Percentiles rank a stretch among this genome's conserved stretches.
phyloP scores from a whole-genome alignment of 1,284 basidiomycete genomes.

The Sphaerobolus stellatus region DNA sequence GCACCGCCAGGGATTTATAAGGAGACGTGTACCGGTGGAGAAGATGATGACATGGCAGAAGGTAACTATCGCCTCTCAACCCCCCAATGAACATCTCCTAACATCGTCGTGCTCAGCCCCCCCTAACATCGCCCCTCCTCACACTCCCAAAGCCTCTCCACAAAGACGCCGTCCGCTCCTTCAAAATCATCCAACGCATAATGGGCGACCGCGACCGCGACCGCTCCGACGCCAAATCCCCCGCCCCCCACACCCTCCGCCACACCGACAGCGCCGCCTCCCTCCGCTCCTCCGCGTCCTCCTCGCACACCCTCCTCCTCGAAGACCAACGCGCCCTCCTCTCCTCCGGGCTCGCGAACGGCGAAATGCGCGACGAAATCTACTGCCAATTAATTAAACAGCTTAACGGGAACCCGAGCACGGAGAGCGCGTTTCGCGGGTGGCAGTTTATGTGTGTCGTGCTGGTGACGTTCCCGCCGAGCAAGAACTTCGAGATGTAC shows the following conservation, averaged over 20 bases:
- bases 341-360: constrained; percentile 70
- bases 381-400: constrained; percentile 93
- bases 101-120: constrained; percentile 38
- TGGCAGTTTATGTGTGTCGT: constrained; percentile 91
- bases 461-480: constrained; percentile 85
- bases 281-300: constrained; percentile 29
- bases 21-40: constrained; percentile 73
- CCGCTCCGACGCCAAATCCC: constrained; percentile 35
- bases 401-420: constrained; percentile 75
- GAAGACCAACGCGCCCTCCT: constrained; percentile 89
- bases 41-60: constrained; percentile 92
- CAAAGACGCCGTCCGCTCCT: constrained; percentile 77
- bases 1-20: constrained; percentile 79
- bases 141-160: constrained; percentile 63
- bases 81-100: constrained; percentile 1
- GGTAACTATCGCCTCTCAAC: constrained; percentile 34
- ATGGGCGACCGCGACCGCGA: constrained; percentile 89
- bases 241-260: constrained; percentile 38
- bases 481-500: constrained; percentile 85
- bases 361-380: constrained; percentile 87
- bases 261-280: constrained; percentile 39
- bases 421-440: constrained; percentile 81
- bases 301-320: constrained; percentile 45
- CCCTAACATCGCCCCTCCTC: constrained; percentile 73
- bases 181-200: constrained; percentile 85